Conservation (phyloP, 305 asterid genomes). For the Plantago rigida region DNA sequence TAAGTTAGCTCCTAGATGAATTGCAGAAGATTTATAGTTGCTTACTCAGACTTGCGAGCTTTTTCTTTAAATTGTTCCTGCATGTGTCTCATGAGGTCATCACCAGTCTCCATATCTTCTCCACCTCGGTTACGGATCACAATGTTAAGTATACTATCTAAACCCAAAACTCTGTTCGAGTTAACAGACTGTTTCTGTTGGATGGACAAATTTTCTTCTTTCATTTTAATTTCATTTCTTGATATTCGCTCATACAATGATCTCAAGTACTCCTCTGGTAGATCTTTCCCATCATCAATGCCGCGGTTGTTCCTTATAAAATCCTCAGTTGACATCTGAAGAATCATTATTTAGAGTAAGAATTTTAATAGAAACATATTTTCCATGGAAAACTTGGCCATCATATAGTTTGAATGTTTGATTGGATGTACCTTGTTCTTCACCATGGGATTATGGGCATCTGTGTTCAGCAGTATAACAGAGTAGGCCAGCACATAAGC, state of each 20-base stretch:
- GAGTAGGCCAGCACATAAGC: constrained; percentile 99
- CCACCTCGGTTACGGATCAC: constrained; percentile 84
- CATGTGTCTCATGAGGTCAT: constrained; percentile 93
- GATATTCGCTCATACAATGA: constrained; percentile 85
- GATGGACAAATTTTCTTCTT: constrained; percentile 78
- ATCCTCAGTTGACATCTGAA: constrained; percentile 95
- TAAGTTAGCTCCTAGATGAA: constrained; percentile 19
- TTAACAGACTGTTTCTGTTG: constrained; percentile 83
- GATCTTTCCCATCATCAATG: constrained; percentile 94
- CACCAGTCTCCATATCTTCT: constrained; percentile 79
- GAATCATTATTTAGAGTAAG: constrained; percentile 20
- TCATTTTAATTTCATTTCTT: constrained; percentile 91
- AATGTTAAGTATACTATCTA: constrained; percentile 80
- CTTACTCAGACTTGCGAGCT: constrained; percentile 99
- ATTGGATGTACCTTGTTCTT: constrained; percentile 69
- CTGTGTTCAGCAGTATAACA: constrained; percentile 91
- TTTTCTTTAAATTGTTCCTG: constrained; percentile 98
- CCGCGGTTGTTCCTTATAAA: constrained; percentile 95
- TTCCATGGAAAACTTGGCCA: constrained; percentile 15
- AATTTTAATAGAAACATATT: constrained; percentile 19
- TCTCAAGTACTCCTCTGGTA: constrained; percentile 88
- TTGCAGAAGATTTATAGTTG: constrained; percentile 25
- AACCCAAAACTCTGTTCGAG: constrained; percentile 68
- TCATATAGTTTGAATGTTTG: constrained; percentile 14
- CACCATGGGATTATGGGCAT: constrained; percentile 97